phyloP scores from a whole-genome alignment of 108 stramenopile species.

The Aurantiochytrium sp. region DNA sequence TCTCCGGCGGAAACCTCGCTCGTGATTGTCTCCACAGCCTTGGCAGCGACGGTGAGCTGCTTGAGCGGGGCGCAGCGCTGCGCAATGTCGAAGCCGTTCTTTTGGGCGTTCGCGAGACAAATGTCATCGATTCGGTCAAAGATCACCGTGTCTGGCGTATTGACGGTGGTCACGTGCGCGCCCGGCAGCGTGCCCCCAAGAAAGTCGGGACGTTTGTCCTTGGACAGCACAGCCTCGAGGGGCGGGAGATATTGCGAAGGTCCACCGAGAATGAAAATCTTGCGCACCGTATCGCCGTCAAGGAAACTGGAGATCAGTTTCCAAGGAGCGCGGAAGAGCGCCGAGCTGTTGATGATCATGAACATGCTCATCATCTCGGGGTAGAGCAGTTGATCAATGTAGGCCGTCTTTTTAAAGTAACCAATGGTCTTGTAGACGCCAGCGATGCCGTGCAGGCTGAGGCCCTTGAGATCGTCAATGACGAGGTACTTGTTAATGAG shows the following conservation, averaged over 20 bases:
- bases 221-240: neutral
- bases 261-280: neutral
- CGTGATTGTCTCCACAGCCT: neutral
- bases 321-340: neutral
- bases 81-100: neutral
- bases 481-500: slow-evolving; percentile 16
- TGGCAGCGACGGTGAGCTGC: neutral
- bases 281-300: neutral
- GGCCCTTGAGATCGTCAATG: slow-evolving; percentile 2
- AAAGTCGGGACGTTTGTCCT: neutral
- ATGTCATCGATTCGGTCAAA: neutral
- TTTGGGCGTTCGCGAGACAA: neutral
- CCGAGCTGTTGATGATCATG: neutral
- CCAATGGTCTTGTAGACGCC: neutral
- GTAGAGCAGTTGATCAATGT: slow-evolving; percentile 1
- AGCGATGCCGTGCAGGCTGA: neutral
- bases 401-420: neutral
- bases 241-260: neutral
- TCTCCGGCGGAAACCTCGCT: neutral
- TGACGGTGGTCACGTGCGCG: neutral
- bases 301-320: neutral
- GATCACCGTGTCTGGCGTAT: neutral
- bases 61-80: neutral
- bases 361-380: neutral
- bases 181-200: neutral